Evolutionary conservation across 208 protist species (phyloP).

Genomic region (Trichomonas tenax): DNA sequence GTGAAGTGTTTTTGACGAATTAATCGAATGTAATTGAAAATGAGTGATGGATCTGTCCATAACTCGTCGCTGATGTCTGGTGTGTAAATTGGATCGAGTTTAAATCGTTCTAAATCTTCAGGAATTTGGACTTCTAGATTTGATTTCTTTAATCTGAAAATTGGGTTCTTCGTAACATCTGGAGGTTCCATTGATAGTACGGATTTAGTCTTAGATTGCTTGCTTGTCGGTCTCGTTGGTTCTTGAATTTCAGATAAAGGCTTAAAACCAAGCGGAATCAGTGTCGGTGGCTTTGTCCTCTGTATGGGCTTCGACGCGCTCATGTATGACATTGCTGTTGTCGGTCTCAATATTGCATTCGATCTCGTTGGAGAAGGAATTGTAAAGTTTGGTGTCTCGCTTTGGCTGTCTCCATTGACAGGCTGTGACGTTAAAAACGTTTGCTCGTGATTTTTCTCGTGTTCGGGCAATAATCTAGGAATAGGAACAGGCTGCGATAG

Average conservation of each 20-base stretch:
- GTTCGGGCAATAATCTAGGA: neutral
- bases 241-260: neutral
- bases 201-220: neutral
- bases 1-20: neutral
- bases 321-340: neutral
- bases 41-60: neutral
- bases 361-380: neutral
- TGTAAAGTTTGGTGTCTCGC: neutral
- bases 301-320: neutral
- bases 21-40: slow-evolving; percentile 22
- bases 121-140: neutral
- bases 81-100: neutral
- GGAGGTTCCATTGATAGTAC: neutral
- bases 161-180: neutral
- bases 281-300: neutral
- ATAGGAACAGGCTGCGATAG: neutral
- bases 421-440: neutral
- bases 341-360: neutral
- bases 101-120: neutral
- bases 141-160: slow-evolving; percentile 2
- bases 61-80: neutral
- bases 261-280: neutral
- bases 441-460: neutral
- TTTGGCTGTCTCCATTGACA: neutral
- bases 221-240: neutral